Evolutionary conservation across 768 basidiomycete genomes (phyloP).

Genomic region (Boletellus ananiceps): DNA sequence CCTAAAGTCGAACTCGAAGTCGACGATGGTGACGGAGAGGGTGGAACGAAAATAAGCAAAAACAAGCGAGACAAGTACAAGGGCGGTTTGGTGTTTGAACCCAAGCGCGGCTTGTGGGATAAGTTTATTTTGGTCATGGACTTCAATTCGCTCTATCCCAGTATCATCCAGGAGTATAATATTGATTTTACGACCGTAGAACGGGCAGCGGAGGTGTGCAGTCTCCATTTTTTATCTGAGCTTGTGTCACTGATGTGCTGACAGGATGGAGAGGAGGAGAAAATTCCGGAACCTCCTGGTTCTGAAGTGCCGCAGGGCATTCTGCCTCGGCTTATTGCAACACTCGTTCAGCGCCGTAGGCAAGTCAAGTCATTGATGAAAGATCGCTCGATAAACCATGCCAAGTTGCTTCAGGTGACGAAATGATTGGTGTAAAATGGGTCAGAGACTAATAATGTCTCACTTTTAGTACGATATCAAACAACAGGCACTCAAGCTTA

Average conservation of each 20-base stretch:
- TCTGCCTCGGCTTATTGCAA: conserved; percentile 96
- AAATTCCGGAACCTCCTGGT: conserved; percentile 83
- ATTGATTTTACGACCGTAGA: conserved; percentile 98
- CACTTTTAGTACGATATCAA: conserved; percentile 84
- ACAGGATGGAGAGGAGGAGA: conserved; percentile 74
- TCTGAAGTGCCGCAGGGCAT: conserved; percentile 75
- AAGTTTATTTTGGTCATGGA: conserved; percentile 98
- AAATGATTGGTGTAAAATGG: neutral
- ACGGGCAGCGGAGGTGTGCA: conserved; percentile 50
- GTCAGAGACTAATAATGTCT: neutral
- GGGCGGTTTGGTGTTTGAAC: conserved; percentile 96
- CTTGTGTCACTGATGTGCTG: neutral
- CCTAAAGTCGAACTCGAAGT: conserved; percentile 47
- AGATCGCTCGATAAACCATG: conserved; percentile 63
- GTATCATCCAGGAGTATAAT: conserved; percentile 99
- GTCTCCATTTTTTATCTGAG: neutral
- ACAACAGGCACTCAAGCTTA: conserved; percentile 94
- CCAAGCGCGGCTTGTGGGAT: conserved; percentile 94
- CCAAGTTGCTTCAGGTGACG: conserved; percentile 78
- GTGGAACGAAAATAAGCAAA: conserved; percentile 48
- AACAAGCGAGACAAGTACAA: conserved; percentile 92
- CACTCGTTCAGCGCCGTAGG: conserved; percentile 82
- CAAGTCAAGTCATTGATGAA: conserved; percentile 96
- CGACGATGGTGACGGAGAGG: conserved; percentile 52
- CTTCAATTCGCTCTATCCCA: conserved; percentile 98